These are phyloP conservation scores for Magnusiomyces paraingens DNA, from an alignment of 1,139 yeast species.

Conservation along the genomic window DNA sequence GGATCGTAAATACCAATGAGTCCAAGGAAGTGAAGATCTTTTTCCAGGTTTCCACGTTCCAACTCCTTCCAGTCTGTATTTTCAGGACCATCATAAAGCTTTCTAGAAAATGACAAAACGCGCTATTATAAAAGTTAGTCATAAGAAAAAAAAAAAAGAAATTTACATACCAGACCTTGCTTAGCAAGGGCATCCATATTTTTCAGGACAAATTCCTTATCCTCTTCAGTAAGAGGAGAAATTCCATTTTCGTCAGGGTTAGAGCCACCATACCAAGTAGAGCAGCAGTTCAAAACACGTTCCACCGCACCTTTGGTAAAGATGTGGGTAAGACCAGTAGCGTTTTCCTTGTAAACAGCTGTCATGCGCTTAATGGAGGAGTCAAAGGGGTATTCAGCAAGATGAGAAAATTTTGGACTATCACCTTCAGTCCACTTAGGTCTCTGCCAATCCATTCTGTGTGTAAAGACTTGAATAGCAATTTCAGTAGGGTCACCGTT, in stretches of 20 bases:
- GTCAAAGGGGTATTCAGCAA: slow-evolving; percentile 71
- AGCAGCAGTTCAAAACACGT: slow-evolving; percentile 54
- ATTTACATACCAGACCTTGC: slow-evolving; percentile 46
- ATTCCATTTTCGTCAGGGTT: slow-evolving; percentile 7
- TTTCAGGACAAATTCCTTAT: slow-evolving; percentile 41
- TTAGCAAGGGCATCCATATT: slow-evolving; percentile 59
- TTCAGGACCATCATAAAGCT: slow-evolving; percentile 11
- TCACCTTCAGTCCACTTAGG: slow-evolving; percentile 37
- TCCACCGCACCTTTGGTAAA: slow-evolving; percentile 80
- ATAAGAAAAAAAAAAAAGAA: not conserved
- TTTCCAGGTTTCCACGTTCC: slow-evolving; percentile 50
- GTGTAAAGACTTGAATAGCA: slow-evolving; percentile 68
- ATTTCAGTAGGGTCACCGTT: slow-evolving; percentile 84
- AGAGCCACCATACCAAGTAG: slow-evolving; percentile 43
- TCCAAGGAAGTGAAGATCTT: slow-evolving; percentile 54
- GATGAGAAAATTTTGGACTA: slow-evolving; percentile 33
- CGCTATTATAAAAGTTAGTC: slow-evolving; percentile 29
- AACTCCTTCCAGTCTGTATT: slow-evolving; percentile 25
- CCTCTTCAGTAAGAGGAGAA: slow-evolving; percentile 38
- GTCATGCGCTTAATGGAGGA: slow-evolving; percentile 74
- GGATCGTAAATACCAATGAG: slow-evolving; percentile 80
- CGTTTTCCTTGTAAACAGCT: slow-evolving; percentile 43
- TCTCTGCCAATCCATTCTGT: slow-evolving; percentile 49
- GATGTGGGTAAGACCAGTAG: slow-evolving; percentile 35
- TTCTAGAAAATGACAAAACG: slow-evolving; percentile 60